Evolutionary conservation across 2,329 filamentous ascomycete species (phyloP).

Genomic region (Trichoderma gracile): DNA sequence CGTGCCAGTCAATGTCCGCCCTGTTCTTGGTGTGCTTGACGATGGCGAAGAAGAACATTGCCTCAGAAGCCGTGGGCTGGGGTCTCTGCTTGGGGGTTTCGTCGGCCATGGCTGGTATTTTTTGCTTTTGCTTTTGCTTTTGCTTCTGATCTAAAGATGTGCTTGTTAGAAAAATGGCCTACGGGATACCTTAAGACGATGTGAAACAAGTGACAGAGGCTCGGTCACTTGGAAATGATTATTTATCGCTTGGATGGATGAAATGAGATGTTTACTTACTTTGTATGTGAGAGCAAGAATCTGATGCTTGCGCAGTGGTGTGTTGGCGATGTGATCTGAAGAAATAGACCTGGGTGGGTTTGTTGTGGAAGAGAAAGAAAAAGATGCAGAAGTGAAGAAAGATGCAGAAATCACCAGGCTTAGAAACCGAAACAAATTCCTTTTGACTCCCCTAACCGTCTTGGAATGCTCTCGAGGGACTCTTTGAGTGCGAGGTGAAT

Average conservation of each 20-base stretch:
- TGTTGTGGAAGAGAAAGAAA: not conserved
- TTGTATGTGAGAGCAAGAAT: not conserved
- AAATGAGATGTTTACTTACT: not conserved
- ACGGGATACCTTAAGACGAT: not conserved
- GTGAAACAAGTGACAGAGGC: not conserved
- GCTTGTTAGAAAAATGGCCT: no score
- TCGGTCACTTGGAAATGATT: not conserved
- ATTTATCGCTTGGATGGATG: not conserved
- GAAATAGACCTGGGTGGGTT: not conserved
- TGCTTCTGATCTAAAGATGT: not conserved
- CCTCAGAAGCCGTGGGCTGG: slow-evolving; percentile 44
- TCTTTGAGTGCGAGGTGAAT: not conserved
- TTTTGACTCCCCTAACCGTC: not conserved
- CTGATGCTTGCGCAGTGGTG: not conserved
- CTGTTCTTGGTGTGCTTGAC: slow-evolving; percentile 47
- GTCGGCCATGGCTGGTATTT: slow-evolving; percentile 36
- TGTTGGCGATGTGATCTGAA: not conserved
- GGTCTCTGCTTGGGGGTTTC: slow-evolving; percentile 35
- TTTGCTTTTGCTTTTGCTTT: not conserved
- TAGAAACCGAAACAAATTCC: not conserved
- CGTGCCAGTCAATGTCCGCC: slow-evolving; percentile 51
- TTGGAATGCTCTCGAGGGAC: not conserved
- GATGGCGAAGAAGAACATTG: slow-evolving; percentile 48
- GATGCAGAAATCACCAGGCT: not conserved
- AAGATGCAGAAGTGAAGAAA: not conserved